Base-by-base conservation (phyloP, 1,284 basidiomycete species). In the Sphagnurus paluster region DNA sequence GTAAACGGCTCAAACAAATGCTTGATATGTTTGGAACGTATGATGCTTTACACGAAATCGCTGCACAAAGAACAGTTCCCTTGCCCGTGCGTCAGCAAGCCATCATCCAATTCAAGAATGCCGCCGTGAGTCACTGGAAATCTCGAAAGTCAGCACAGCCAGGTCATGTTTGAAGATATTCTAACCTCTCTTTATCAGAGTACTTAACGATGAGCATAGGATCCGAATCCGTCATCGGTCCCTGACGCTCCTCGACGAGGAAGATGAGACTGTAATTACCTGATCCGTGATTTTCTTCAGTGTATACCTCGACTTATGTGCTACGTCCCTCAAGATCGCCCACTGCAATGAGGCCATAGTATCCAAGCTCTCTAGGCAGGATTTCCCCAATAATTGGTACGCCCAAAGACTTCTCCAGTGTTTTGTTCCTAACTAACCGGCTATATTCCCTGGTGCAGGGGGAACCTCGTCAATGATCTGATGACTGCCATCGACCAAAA, bases 81-180 rank as follows among this genome's bases (percentile, higher is more conserved):
- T 61, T 87, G 21, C 67, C 68, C n/a, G 74, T 89, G 37, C 80
- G 88, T 33, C 80, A 87, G 56, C 83, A 86, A 58, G 78, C 83
- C 32, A 88, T 90, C 53, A 88, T 91, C 46, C 88, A 90, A 57
- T 86, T 90, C 66, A 91, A 91, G 64, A 91, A 91, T 53, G 70
- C 74, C 2, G 83, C 80, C 5, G 58, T 80, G 4, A 66, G 65
- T 41, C 81, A 85, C 55, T 91, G 88, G 88, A 73, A 75, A 59
- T 83, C 83, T 21, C 69, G 82, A 65, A 87, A 80, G 89, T 87
- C 54, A 55, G 76, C 50, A 33, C 10, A 34, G 17, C 16, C 36
- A 14, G 21, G 14, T 13, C 25, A 32, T 32, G 4, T 48, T 42
- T 26, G 32, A 48, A 33, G 38, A 37, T 6, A 26, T 39, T 39